phyloP scores from a whole-genome alignment of 148 eudicot species.

The Gaultheria prostrata region DNA sequence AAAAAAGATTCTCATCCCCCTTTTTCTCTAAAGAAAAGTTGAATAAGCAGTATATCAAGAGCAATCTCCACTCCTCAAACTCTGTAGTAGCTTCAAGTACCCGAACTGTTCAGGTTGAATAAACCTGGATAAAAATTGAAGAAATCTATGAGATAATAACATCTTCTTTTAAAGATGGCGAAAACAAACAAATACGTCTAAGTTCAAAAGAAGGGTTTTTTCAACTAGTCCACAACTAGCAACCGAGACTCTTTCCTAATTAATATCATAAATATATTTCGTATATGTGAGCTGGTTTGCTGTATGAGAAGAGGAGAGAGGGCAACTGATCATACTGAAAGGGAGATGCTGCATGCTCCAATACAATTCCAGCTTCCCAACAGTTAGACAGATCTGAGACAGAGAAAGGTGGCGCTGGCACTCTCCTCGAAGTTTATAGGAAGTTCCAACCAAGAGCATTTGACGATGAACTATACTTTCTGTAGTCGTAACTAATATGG shows the following conservation, averaged over 20 bases:
- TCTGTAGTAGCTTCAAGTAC: conserved; percentile 30
- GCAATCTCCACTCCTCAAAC: conserved; percentile 67
- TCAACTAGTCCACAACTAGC: no score
- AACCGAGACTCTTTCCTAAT: no score
- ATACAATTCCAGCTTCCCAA: no score
- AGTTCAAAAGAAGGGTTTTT: no score
- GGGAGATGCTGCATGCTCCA: no score
- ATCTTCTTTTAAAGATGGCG: no score
- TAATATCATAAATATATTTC: no score
- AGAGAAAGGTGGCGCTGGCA: not conserved
- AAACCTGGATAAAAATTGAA: not conserved
- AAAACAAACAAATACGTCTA: no score
- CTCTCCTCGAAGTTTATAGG: not conserved
- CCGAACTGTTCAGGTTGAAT: no score
- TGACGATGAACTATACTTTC: not conserved
- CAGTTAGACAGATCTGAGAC: conserved; percentile 27
- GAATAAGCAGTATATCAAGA: conserved; percentile 18
- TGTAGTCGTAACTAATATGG: not conserved
- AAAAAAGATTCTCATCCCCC: not conserved
- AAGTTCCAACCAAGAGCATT: not conserved
- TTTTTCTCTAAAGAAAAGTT: not conserved
- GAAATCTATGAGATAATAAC: no score
- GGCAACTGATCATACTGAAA: not conserved
- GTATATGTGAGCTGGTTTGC: no score
- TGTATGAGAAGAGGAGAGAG: not conserved